Evolutionary conservation across 2,329 filamentous ascomycete genomes (phyloP).

Genomic region (Trichoderma arundinaceum): DNA sequence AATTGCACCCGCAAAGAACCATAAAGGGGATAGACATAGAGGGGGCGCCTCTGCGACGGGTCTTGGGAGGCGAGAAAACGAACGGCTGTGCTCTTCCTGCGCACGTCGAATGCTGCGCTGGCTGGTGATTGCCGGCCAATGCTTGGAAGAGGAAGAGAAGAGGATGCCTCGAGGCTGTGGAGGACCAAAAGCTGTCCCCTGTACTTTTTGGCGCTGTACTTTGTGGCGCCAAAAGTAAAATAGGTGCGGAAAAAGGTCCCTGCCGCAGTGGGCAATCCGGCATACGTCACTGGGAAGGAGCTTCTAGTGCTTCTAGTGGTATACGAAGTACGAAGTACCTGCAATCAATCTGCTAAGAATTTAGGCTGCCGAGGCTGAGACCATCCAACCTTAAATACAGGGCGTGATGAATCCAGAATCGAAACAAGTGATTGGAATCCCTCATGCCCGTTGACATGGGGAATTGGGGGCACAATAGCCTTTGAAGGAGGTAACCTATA

Average conservation of each 20-base stretch:
- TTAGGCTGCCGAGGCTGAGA: no score
- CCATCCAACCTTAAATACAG: no score
- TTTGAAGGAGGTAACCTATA: no score
- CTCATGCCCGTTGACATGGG: no score
- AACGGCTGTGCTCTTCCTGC: slow-evolving; percentile 11
- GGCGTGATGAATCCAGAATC: no score
- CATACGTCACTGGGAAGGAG: slow-evolving; percentile 7
- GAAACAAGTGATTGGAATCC: no score
- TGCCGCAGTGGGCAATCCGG: slow-evolving; percentile 7
- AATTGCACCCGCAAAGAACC: slow-evolving; percentile 9
- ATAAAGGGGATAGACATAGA: slow-evolving; percentile 4
- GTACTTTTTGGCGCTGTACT: slow-evolving; percentile 19
- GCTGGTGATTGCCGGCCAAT: background rate
- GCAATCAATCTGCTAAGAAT: no score
- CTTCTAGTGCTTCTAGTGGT: no score
- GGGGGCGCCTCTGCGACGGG: background rate
- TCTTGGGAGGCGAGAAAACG: background rate
- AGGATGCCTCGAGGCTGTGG: slow-evolving; percentile 17
- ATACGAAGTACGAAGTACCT: no score
- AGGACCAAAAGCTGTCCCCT: slow-evolving; percentile 25
- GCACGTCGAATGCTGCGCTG: background rate
- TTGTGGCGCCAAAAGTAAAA: slow-evolving; percentile 13
- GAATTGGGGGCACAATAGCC: no score
- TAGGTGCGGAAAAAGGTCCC: slow-evolving; percentile 22
- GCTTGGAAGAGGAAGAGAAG: background rate